These are phyloP conservation scores for Lepidopterella palustris DNA, from an alignment of 495 filamentous ascomycete genomes.

Conservation along the genomic window DNA sequence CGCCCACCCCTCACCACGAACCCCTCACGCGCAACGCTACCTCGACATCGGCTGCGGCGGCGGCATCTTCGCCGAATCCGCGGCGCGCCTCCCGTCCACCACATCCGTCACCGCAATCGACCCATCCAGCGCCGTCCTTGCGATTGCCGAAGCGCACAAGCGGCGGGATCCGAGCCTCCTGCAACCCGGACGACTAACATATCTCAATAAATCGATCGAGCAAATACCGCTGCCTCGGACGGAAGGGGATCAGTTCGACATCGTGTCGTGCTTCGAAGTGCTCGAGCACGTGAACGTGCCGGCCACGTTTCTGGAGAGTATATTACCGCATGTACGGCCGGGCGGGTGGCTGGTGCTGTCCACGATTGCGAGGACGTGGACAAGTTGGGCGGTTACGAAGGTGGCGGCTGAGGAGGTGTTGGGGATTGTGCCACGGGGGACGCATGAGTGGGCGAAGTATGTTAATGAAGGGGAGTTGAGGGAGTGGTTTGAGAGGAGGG, in stretches of 20 bases:
- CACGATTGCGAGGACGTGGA: slow-evolving; percentile 83
- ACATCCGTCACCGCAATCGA: slow-evolving; percentile 74
- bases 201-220: slow-evolving; percentile 68
- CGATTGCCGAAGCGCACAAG: slow-evolving; percentile 70
- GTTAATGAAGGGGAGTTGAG: slow-evolving; percentile 79
- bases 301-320: slow-evolving; percentile 58
- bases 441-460: slow-evolving; percentile 94
- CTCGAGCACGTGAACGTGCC: slow-evolving; percentile 82
- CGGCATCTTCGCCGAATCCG: slow-evolving; percentile 90
- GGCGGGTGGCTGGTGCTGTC: slow-evolving; percentile 89
- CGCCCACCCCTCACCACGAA: slow-evolving; percentile 30
- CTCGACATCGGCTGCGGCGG: slow-evolving; percentile 95
- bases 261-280: slow-evolving; percentile 88
- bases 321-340: slow-evolving; percentile 68
- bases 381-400: slow-evolving; percentile 85
- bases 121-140: slow-evolving; percentile 69
- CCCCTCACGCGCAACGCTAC: slow-evolving; percentile 42
- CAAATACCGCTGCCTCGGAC: slow-evolving; percentile 44
- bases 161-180: slow-evolving; percentile 57
- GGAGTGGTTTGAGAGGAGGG: slow-evolving; percentile 46
- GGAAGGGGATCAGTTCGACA: slow-evolving; percentile 48
- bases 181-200: slow-evolving; percentile 52
- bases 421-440: slow-evolving; percentile 80
- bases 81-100: slow-evolving; percentile 66
- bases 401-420: slow-evolving; percentile 85